Evolutionary conservation across 108 stramenopile species (phyloP).

Genomic region (Skeletonema marinoi): DNA sequence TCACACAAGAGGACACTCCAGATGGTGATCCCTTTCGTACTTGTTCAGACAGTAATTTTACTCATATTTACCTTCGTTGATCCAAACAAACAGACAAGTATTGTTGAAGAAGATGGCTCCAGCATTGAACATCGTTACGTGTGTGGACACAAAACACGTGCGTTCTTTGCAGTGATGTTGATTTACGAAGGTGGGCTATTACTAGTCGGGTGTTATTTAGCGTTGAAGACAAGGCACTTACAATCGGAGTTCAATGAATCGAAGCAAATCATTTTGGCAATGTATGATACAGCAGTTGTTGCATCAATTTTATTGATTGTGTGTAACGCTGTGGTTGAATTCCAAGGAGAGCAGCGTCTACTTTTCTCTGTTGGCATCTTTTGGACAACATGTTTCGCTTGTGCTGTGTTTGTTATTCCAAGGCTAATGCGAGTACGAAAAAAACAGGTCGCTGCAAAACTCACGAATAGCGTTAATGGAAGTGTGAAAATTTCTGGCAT

Average conservation of each 20-base stretch:
- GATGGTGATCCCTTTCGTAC: constrained; percentile 33
- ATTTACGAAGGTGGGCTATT: constrained; percentile 34
- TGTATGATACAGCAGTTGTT: constrained; percentile 53
- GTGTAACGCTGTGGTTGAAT: not conserved
- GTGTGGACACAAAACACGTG: constrained; percentile 28
- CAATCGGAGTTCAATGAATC: constrained; percentile 36
- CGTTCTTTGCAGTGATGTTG: constrained; percentile 13
- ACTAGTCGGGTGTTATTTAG: constrained; percentile 43
- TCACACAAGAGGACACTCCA: constrained; percentile 22
- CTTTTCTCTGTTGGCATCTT: constrained; percentile 1
- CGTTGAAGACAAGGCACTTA: constrained; percentile 51
- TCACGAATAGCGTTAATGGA: no score
- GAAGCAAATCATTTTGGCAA: constrained; percentile 52
- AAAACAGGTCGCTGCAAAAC: not conserved
- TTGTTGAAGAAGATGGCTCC: constrained; percentile 17
- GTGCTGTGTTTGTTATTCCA: not conserved
- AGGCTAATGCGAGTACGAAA: not conserved
- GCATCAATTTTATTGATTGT: constrained; percentile 12
- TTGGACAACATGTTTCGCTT: not conserved
- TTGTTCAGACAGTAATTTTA: constrained; percentile 32
- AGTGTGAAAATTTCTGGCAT: no score
- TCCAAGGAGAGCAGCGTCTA: not conserved
- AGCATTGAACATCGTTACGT: constrained; percentile 12
- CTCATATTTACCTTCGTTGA: constrained; percentile 49
- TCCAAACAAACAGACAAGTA: constrained; percentile 21